Base-by-base conservation (phyloP, 768 basidiomycete species). In the Tylopilus cervinicoccineus region DNA sequence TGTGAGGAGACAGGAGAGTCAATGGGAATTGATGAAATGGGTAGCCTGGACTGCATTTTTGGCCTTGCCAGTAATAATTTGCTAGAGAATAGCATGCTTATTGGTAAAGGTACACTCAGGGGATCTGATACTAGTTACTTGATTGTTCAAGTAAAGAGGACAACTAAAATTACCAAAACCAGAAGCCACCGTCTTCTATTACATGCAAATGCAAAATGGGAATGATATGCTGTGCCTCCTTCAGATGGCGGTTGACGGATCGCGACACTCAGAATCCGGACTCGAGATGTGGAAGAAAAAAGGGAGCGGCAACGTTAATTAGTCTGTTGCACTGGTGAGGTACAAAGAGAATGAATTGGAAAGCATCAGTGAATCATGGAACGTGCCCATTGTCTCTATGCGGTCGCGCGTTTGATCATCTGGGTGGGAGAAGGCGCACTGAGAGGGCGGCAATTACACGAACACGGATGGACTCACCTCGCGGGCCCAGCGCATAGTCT, bases 401-500 rank as follows among this genome's bases (percentile, higher is more conserved):
- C 79, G 29, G 88, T 89, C 34, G 88, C 88, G 22, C 74, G 74
- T 71, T 86, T 91, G 58, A 89, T 79, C 83, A 86, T 84, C 88
- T 91, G 44, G 51, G 19, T 32, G 28, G 17, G 28, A 34, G 13
- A 44, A 51, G 34, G 31, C 12, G 11, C 23, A 31, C 10, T 45
- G 23, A 26, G 36, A 51, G 33, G 3, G 6, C 13, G 10, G 6
- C 5, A 2, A 23, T 11, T 33, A 6, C 1, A 32, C n/a, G 10
- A 6, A 28, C 7, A 20, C 27, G 7, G 31, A 29, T 9, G 7
- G 5, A 27, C 80, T 45, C 55, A 93, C 93, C 80, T 96, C 93
- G 45, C 88, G 81, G 17, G 93, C 92, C 92, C 93, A 96, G 53
- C 89, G 86, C 72, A 92, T 74, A 4, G 88, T 91, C 76, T 84